Percentiles rank a stretch among this genome's conserved stretches.
Evolutionary conservation across 2,329 filamentous ascomycete genomes (phyloP).

Genomic region (Teratosphaeria pseudoeucalypti): DNA sequence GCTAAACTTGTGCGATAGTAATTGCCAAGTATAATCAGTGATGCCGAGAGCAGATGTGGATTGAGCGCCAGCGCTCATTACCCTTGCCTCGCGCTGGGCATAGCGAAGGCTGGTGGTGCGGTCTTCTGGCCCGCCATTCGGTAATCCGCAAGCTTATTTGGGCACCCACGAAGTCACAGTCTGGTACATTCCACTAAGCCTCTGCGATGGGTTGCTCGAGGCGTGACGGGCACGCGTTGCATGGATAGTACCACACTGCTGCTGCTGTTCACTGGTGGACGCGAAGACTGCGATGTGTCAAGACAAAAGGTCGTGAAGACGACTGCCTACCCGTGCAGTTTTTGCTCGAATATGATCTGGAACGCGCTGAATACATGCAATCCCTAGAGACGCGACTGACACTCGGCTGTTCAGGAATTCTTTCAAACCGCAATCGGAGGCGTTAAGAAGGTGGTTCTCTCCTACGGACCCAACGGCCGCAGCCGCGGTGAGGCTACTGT

Average conservation of each 20-base stretch:
- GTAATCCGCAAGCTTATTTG: background rate
- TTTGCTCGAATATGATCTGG: background rate
- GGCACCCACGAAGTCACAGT: background rate
- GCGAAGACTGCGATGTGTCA: background rate
- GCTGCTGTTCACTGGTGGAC: conserved; percentile 4
- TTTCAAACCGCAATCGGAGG: conserved; percentile 78
- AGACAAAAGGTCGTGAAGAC: background rate
- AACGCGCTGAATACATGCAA: conserved; percentile 1
- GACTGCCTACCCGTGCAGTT: background rate
- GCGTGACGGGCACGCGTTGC: background rate
- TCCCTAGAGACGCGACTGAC: conserved; percentile 49
- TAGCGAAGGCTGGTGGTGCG: background rate
- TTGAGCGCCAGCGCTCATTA: background rate
- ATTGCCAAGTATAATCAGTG: background rate
- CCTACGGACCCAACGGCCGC: conserved; percentile 82
- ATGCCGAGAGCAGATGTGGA: background rate
- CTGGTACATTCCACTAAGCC: background rate
- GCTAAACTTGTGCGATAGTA: background rate
- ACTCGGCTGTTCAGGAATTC: conserved; percentile 70
- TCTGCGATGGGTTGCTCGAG: background rate
- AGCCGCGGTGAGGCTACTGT: conserved; percentile 91
- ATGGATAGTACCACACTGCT: background rate
- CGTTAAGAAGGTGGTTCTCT: conserved; percentile 83
- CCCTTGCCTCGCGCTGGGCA: background rate
- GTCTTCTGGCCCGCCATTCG: background rate